Evolutionary conservation across 805 yeast genomes (phyloP).

Genomic region (Candida boleticola): DNA sequence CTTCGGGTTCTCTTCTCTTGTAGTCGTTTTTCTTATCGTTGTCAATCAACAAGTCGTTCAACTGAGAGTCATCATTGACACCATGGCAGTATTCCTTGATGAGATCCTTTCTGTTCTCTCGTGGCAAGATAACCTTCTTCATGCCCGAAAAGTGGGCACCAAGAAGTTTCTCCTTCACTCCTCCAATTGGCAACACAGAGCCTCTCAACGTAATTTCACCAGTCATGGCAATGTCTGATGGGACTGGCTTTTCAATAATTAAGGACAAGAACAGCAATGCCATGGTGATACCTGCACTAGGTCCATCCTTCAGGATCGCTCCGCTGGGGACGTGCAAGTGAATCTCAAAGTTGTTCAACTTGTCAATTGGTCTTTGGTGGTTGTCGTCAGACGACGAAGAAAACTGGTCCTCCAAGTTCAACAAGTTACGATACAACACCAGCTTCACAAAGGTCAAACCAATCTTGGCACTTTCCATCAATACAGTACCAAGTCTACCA

Average conservation of each 20-base stretch:
- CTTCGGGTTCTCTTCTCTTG: conserved; percentile 45
- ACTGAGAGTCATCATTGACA: conserved; percentile 26
- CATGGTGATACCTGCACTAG: conserved; percentile 50
- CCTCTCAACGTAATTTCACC: conserved; percentile 84
- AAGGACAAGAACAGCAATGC: conserved; percentile 46
- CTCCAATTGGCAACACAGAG: conserved; percentile 77
- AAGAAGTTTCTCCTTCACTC: conserved; percentile 70
- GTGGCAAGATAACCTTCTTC: conserved; percentile 63
- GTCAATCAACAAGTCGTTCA: conserved; percentile 37
- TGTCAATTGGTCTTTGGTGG: conserved; percentile 32
- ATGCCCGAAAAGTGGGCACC: conserved; percentile 71
- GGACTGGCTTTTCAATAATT: conserved; percentile 42
- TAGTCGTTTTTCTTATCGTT: conserved; percentile 27
- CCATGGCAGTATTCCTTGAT: conserved; percentile 50
- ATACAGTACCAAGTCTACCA: conserved; percentile 78
- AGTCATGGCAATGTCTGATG: conserved; percentile 68
- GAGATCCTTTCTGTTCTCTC: conserved; percentile 66
- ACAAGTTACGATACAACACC: conserved; percentile 37
- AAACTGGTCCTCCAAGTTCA: conserved; percentile 24
- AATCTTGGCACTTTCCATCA: conserved; percentile 77
- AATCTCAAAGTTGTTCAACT: conserved; percentile 55
- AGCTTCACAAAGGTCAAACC: conserved; percentile 72
- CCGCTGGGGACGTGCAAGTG: conserved; percentile 52
- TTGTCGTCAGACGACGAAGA: conserved; percentile 10
- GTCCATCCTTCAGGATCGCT: conserved; percentile 46